phyloP scores from a whole-genome alignment of 345 rosid species.

The Acer campestre region DNA sequence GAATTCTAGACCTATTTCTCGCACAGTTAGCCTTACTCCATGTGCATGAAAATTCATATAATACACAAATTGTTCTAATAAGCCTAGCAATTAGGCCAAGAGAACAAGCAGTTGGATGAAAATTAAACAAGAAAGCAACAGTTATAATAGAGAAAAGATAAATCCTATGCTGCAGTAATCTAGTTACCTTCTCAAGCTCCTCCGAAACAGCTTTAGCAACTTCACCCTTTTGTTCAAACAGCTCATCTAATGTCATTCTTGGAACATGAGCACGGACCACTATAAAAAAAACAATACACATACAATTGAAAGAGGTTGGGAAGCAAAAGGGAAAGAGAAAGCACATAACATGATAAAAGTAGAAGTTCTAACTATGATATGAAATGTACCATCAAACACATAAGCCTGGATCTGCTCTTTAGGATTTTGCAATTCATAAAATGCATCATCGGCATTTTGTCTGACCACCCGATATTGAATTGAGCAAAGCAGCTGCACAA shows the following conservation, averaged over 20 bases:
- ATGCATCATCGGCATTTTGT: conserved; percentile 92
- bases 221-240: conserved; percentile 97
- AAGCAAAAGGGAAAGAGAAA: conserved; percentile 8
- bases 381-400: conserved; percentile 81
- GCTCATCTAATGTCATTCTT: conserved; percentile 80
- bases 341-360: background rate
- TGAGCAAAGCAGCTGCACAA: conserved; percentile 92
- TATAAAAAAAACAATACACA: conserved; percentile 23
- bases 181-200: conserved; percentile 86
- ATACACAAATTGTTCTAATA: background rate
- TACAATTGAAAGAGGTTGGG: background rate
- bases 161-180: background rate
- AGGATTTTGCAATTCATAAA: conserved; percentile 93
- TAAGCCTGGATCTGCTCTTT: conserved; percentile 93
- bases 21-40: background rate
- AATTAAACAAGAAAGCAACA: background rate
- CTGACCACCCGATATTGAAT: conserved; percentile 83
- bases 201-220: conserved; percentile 92
- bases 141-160: background rate
- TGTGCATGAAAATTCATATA: background rate
- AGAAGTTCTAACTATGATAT: background rate
- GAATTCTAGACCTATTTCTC: background rate
- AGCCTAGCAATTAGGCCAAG: background rate
- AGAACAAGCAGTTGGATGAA: background rate
- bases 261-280: conserved; percentile 98